phyloP scores from a whole-genome alignment of 2,329 filamentous ascomycete genomes.

The Sarocladium oryzae region DNA sequence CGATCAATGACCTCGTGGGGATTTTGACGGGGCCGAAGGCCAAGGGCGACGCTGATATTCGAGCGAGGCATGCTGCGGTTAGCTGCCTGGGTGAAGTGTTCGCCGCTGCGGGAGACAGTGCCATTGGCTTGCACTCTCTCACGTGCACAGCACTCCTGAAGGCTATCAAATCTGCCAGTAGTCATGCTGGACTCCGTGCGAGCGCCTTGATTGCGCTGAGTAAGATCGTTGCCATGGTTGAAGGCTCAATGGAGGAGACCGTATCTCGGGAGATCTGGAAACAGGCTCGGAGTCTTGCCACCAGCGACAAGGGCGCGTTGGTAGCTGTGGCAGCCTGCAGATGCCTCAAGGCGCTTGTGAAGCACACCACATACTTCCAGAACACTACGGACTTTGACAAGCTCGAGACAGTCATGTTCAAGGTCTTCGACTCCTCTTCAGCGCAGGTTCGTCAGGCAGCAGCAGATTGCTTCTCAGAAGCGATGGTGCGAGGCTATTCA shows the following conservation, averaged over 20 bases:
- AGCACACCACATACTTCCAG: slow-evolving; percentile 73
- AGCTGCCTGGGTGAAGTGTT: slow-evolving; percentile 85
- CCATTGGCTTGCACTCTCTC: slow-evolving; percentile 73
- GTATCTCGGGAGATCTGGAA: slow-evolving; percentile 93
- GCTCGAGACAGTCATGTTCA: slow-evolving; percentile 75
- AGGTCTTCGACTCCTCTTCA: slow-evolving; percentile 73
- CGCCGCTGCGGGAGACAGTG: slow-evolving; percentile 87
- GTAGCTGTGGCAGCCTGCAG: slow-evolving; percentile 74
- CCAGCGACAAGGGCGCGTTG: slow-evolving; percentile 73
- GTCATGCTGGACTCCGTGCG: slow-evolving; percentile 74
- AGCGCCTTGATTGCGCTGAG: slow-evolving; percentile 69
- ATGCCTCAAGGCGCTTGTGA: slow-evolving; percentile 68
- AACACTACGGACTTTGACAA: slow-evolving; percentile 88
- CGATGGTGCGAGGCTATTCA: slow-evolving; percentile 71
- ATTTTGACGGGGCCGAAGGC: slow-evolving; percentile 69
- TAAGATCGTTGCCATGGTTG: slow-evolving; percentile 71
- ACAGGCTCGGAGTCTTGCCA: slow-evolving; percentile 69
- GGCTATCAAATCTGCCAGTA: slow-evolving; percentile 70
- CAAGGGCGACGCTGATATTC: slow-evolving; percentile 67
- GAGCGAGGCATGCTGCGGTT: slow-evolving; percentile 79
- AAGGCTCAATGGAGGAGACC: slow-evolving; percentile 71
- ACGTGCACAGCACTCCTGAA: slow-evolving; percentile 68
- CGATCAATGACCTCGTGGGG: slow-evolving; percentile 76
- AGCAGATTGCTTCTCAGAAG: slow-evolving; percentile 75
- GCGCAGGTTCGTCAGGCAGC: slow-evolving; percentile 75